Evolutionary conservation across 2,329 filamentous ascomycete species (phyloP).

Genomic region (Pseudopyrenochaeta lycopersici): DNA sequence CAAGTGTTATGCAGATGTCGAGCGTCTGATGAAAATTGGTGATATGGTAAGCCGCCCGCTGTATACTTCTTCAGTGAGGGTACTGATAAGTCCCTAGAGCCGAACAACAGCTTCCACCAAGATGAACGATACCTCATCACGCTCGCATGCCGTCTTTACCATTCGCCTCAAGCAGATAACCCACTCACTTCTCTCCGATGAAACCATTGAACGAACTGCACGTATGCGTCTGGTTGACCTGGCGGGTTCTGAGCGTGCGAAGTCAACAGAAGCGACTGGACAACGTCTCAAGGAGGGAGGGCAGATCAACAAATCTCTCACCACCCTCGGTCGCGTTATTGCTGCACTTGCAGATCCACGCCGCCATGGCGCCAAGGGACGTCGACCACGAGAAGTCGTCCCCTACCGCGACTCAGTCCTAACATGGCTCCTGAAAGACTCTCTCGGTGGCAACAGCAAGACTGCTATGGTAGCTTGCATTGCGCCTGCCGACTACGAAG

Average conservation of each 20-base stretch:
- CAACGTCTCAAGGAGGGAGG: slow-evolving; percentile 90
- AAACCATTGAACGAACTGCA: slow-evolving; percentile 93
- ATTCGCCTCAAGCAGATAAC: slow-evolving; percentile 98
- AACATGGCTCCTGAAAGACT: slow-evolving; percentile 92
- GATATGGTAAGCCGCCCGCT: slow-evolving; percentile 63
- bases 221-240: slow-evolving; percentile 95
- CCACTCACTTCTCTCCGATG: slow-evolving; percentile 95
- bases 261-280: slow-evolving; percentile 93
- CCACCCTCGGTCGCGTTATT: slow-evolving; percentile 93
- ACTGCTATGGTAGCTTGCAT: slow-evolving; percentile 99
- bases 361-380: slow-evolving; percentile 48
- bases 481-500: slow-evolving; percentile 93
- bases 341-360: slow-evolving; percentile 83
- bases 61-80: neutral
- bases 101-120: slow-evolving; percentile 93
- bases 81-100: slow-evolving; percentile 56
- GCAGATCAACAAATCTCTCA: slow-evolving; percentile 99
- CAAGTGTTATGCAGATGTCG: slow-evolving; percentile 83
- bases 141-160: slow-evolving; percentile 97
- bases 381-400: slow-evolving; percentile 70
- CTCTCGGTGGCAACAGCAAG: slow-evolving; percentile 94
- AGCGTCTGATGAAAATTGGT: slow-evolving; percentile 89
- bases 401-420: slow-evolving; percentile 91
- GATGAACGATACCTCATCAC: slow-evolving; percentile 98
- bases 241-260: slow-evolving; percentile 92